Percentiles rank a stretch among this genome's conserved stretches.
phyloP scores from a whole-genome alignment of 495 filamentous ascomycete species.

The Tuber indicum region DNA sequence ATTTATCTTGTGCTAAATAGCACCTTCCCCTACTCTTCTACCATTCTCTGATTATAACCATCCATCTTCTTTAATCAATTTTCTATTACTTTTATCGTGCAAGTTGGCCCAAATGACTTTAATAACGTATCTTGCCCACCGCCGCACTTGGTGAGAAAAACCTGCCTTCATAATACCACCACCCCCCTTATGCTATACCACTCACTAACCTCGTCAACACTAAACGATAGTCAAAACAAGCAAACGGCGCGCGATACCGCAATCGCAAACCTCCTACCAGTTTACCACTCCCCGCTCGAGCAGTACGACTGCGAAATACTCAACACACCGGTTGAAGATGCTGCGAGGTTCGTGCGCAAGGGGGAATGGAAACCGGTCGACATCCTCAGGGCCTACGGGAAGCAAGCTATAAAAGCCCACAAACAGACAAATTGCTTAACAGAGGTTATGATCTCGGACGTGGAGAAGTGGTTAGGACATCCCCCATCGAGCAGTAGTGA shows the following conservation, averaged over 20 bases:
- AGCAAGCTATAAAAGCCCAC: slow-evolving; percentile 78
- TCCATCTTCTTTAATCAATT: neutral
- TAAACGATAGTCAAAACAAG: slow-evolving; percentile 61
- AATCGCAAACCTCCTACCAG: slow-evolving; percentile 58
- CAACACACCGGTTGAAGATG: slow-evolving; percentile 63
- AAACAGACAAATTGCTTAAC: slow-evolving; percentile 85
- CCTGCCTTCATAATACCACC: slow-evolving; percentile 7
- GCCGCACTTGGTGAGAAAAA: slow-evolving; percentile 50
- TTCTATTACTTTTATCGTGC: neutral
- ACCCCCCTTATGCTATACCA: neutral
- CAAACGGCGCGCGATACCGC: slow-evolving; percentile 63
- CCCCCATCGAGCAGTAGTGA: neutral
- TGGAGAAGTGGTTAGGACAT: slow-evolving; percentile 66
- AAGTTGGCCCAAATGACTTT: slow-evolving; percentile 35
- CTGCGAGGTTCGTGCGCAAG: slow-evolving; percentile 72
- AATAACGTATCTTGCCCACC: slow-evolving; percentile 56
- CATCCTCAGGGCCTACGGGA: slow-evolving; percentile 82
- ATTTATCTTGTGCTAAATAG: neutral
- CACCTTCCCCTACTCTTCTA: neutral
- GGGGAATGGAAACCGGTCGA: slow-evolving; percentile 59
- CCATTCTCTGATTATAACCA: neutral
- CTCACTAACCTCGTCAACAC: slow-evolving; percentile 11
- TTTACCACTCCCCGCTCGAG: slow-evolving; percentile 61
- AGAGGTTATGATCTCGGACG: slow-evolving; percentile 74
- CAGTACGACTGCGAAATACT: slow-evolving; percentile 58